Conservation (phyloP, 176 grass and related monocot genomes). For the Leersia perrieri region DNA sequence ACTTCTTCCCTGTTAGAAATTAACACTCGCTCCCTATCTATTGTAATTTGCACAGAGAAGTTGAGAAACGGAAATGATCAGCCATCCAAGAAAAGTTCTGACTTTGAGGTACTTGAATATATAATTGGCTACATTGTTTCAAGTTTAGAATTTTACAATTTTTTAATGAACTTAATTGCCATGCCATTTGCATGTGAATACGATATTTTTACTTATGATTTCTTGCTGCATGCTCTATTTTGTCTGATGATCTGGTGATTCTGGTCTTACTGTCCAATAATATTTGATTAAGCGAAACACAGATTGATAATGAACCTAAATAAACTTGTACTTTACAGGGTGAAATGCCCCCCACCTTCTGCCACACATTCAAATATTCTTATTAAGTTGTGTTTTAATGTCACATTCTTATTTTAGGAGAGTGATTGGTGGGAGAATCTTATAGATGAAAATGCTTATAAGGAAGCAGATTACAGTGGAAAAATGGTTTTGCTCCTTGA, state of each 20-base stretch:
- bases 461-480: slow-evolving; percentile 80
- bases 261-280: background rate
- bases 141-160: background rate
- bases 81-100: slow-evolving; percentile 49
- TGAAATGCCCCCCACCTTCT: background rate
- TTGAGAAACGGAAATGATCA: slow-evolving; percentile 58
- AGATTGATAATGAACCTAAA: background rate
- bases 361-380: background rate
- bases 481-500: slow-evolving; percentile 97
- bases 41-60: slow-evolving; percentile 60
- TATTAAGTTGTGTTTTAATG: background rate
- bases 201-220: slow-evolving; percentile 11
- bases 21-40: slow-evolving; percentile 5
- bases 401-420: slow-evolving; percentile 39
- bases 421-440: slow-evolving; percentile 87
- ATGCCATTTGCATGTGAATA: background rate
- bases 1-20: background rate
- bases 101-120: slow-evolving; percentile 60
- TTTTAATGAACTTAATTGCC: background rate
- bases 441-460: slow-evolving; percentile 65
- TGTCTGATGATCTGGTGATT: slow-evolving; percentile 22
- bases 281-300: background rate
- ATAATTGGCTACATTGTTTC: background rate
- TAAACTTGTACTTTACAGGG: slow-evolving; percentile 9
- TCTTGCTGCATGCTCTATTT: background rate